Base-by-base conservation (phyloP, 495 filamentous ascomycete species). In the Baudoinia panamericana region DNA sequence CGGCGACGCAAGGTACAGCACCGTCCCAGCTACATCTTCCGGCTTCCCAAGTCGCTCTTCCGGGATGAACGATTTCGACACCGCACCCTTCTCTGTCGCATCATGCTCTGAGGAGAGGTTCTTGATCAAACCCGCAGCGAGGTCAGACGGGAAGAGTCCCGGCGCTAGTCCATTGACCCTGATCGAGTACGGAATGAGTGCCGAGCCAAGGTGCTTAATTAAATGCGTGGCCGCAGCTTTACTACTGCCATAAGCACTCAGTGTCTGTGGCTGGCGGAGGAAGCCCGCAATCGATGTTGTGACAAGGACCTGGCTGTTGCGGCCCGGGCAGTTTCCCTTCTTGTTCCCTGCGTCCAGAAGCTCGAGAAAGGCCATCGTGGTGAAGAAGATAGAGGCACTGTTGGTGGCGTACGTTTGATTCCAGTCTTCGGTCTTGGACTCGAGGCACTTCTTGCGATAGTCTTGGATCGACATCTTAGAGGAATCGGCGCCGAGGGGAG, bases 331-430 rank as follows among this genome's bases (percentile, higher is more conserved):
- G 22, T 48, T 48, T 5, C 36, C 44, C 21, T 54, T 51, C 39
- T 50, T 48, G 35, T 61, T 69, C 3, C 64, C 65, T 11, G 51
- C 56, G 39, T 66, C 62, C 15, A 69, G 61, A 1, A 69, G 56
- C 24, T 56, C 50, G 4, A 68, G 46, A 40, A 69, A 69, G 1
- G 67, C 65, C 5, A 61, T 42, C 19, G 58, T 53, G 19, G 62
- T 59, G 49, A 61, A 67, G 33, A 54, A 60, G 5, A 56, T 52
- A 7, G 55, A 56, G 0, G 63, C 50, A 1, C 39, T 46, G 45
- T 69, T 69, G 31, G 65, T 54, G 1, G 43, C 25, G 26, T 57
- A 59, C 0, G 57, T 54, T 1, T 55, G 31, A 35, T 38, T 28
- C 50, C 51, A 38, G 43, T 55, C 33, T 38, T 51, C 55, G 17